phyloP scores from a whole-genome alignment of 2,329 filamentous ascomycete genomes.

The Talaromyces sp. region DNA sequence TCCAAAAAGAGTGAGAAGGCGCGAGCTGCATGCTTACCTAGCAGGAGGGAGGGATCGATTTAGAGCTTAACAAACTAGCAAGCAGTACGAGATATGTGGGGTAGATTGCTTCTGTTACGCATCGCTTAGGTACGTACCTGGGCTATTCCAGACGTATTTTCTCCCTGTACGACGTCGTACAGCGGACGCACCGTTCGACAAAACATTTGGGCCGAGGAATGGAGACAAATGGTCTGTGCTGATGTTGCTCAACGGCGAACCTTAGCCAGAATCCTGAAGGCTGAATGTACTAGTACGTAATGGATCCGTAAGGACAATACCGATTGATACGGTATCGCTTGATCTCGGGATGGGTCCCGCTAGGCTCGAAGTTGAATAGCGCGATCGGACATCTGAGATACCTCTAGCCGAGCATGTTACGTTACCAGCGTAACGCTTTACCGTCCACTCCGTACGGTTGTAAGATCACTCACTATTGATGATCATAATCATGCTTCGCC shows the following conservation, averaged over 20 bases:
- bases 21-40: constrained; percentile 9
- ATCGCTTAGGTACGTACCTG: neutral
- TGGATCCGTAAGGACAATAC: neutral
- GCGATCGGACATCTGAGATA: neutral
- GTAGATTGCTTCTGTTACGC: neutral
- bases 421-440: neutral
- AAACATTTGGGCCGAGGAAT: constrained; percentile 3
- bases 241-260: constrained; percentile 13
- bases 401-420: neutral
- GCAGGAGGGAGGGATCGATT: neutral
- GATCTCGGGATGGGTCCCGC: constrained; percentile 6
- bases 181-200: neutral
- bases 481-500: neutral
- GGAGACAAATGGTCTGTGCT: constrained; percentile 6
- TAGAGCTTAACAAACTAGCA: too few relatives aligned
- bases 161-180: neutral
- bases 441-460: neutral
- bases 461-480: neutral
- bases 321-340: constrained; percentile 5
- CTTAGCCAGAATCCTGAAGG: neutral
- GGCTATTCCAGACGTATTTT: neutral
- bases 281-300: too few relatives aligned
- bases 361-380: neutral
- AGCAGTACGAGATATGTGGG: constrained; percentile 1
- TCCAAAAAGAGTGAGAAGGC: constrained; percentile 7